A percentile compares a stretch with the other conserved stretches of the same genome.
phyloP scores from a whole-genome alignment of 2,329 filamentous ascomycete species.

The Penicillium sp. region DNA sequence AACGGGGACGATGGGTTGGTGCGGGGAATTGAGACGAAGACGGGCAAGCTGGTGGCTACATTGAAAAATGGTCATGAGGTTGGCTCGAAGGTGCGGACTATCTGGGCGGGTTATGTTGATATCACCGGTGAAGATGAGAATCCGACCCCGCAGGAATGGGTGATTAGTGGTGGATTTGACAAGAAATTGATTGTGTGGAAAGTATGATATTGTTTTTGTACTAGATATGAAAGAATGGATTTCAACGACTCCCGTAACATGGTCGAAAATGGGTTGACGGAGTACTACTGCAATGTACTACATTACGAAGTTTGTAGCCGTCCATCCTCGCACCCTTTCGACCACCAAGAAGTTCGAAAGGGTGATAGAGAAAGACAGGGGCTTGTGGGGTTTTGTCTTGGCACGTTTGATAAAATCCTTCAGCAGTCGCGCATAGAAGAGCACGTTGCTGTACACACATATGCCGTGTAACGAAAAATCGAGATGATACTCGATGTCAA shows the following conservation, averaged over 20 bases:
- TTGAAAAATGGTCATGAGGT: slow-evolving; percentile 56
- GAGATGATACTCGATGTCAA: slow-evolving; percentile 9
- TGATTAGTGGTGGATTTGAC: slow-evolving; percentile 67
- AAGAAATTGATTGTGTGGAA: slow-evolving; percentile 62
- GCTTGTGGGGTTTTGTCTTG: slow-evolving; percentile 53
- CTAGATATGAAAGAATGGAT: not conserved
- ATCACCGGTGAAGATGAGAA: slow-evolving; percentile 21
- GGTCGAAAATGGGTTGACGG: not conserved
- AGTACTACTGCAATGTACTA: slow-evolving; percentile 11
- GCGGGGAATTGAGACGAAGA: slow-evolving; percentile 59
- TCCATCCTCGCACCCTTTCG: slow-evolving; percentile 50
- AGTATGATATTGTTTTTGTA: slow-evolving; percentile 9
- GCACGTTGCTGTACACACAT: slow-evolving; percentile 71
- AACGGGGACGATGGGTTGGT: slow-evolving; percentile 66
- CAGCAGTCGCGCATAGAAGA: slow-evolving; percentile 63
- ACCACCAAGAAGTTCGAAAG: slow-evolving; percentile 36
- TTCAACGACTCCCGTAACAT: not conserved
- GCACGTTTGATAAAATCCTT: slow-evolving; percentile 66
- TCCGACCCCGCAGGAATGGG: slow-evolving; percentile 48
- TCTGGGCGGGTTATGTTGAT: slow-evolving; percentile 55
- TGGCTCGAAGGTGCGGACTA: slow-evolving; percentile 59
- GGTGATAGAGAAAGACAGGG: slow-evolving; percentile 52
- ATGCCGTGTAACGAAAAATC: slow-evolving; percentile 50
- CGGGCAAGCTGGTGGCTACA: slow-evolving; percentile 56
- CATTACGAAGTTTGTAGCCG: slow-evolving; percentile 40